Base-by-base conservation (phyloP, 495 filamentous ascomycete genomes). In the Podospora tetraspora region DNA sequence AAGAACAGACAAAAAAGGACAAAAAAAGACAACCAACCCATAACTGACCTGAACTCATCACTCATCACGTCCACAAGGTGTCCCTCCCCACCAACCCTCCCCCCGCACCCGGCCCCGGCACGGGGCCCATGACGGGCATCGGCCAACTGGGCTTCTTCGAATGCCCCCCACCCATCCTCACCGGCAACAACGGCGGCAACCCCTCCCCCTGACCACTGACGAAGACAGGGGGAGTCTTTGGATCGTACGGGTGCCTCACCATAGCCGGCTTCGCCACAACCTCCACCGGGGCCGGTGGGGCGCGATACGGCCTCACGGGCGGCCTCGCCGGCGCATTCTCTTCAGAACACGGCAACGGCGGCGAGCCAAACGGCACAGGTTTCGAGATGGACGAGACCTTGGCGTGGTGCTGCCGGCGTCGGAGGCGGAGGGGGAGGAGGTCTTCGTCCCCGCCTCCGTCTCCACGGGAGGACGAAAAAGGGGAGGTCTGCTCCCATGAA, bases 401-500 rank as follows among this genome's bases (percentile, higher is more conserved):
- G 43, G 6, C 12, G 43, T 52, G 21, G 11, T 23, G 22, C 34
- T 34, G 23, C 13, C 11, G n/a, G 9, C n/a, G 30, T 2, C 29
- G 62, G 16, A 43, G 43, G 43, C 24, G 23, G 12, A 61, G 60
- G 30, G 61, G 64, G 34, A 65, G 71, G 24, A 57, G 60, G 43
- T 23, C 59, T 19, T n/a, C 43, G 0, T 56, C 23, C 3, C 56
- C 63, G 25, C 12, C 13, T 25, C 13, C 13, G 34, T 56, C 27
- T 1, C 19, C 60, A n/a, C 61, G 30, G n/a, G 32, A n/a, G 21
- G 25, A 57, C 12, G 64, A 23, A 21, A 72, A 62, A 11, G 75
- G 73, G 16, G 77, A 75, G 2, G 77, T 79, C 7, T 69, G 64
- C 3, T 70, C 68, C 77, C 77, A 79, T 2, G 78, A 69, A 6